Conservation (phyloP, 164 flowering plant species). For the Dillenia suffruticosa region DNA sequence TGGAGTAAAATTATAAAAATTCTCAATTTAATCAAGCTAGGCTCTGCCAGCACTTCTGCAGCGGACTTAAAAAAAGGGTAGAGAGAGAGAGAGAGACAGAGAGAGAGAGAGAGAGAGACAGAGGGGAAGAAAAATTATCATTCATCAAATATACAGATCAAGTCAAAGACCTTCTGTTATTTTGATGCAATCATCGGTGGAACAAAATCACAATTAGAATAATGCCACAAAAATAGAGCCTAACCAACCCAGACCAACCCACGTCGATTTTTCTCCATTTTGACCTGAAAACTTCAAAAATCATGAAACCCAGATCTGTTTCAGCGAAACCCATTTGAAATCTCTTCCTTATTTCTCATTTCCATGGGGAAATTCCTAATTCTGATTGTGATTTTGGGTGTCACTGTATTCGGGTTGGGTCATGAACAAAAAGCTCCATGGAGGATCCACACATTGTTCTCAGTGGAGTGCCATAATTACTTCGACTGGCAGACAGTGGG, state of each 20-base stretch:
- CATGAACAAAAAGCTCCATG: conserved; percentile 41
- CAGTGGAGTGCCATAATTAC: conserved; percentile 93
- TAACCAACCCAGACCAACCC: not conserved
- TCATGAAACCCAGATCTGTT: conserved; percentile 30
- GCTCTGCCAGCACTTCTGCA: no score
- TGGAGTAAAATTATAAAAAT: no score
- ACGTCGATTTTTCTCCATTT: not conserved
- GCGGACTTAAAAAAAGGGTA: no score
- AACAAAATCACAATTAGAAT: not conserved
- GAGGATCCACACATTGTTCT: conserved; percentile 94
- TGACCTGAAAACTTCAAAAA: not conserved
- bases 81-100: no score
- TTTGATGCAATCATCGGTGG: not conserved
- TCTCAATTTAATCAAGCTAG: no score
- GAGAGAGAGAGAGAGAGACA: no score
- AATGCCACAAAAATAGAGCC: not conserved
- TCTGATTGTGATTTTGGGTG: conserved; percentile 12
- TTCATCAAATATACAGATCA: no score
- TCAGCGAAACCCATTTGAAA: conserved; percentile 20
- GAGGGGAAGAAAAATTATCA: no score
- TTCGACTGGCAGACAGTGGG: conserved; percentile 99
- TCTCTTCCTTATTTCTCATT: conserved; percentile 14
- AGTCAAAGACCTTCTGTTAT: no score
- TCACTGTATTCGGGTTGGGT: conserved; percentile 15
- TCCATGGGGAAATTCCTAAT: conserved; percentile 28